Base-by-base conservation (phyloP, 768 basidiomycete genomes). In the Austroboletus eburneus region DNA sequence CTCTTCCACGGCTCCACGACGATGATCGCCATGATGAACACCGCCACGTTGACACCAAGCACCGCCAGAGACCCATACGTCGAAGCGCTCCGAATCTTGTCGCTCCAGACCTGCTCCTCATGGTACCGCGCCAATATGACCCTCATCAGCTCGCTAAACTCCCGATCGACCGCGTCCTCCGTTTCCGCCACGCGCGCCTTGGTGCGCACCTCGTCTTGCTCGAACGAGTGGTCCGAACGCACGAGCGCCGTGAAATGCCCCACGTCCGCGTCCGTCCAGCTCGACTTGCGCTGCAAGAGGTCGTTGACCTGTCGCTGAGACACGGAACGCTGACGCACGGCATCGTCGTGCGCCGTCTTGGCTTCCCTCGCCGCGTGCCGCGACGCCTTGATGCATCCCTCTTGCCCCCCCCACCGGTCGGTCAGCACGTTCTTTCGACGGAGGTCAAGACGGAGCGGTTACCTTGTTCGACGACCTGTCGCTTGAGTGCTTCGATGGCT, bases 21-120 rank as follows among this genome's bases (percentile, higher is more conserved):
- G 13, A 89, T 64, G 54, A 97, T 91, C 9, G 96, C 95, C 50
- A 87, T 69, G 46, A 98, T 67, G 64, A 99, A 99, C 39, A 99
- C 87, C 43, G 88, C 51, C 69, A 98, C 67, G 68, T 99, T 99
- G 51, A 95, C 78, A 12, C 81, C 85, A 20, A 97, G 76, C 44
- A 82, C 94, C 5, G 83, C 84, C 48, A 97, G 71, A 33, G 85
- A 87, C 3, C 92, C 94, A 63, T 97, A 97, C 5, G 96, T 97
- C 51, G 90, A 92, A 22, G 87, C 86, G 56, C 89, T 91, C 29
- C 96, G 82, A 49, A 99, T 96, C 70, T 99, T 99, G 73, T 99
- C 95, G 43, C 90, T 92, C 96, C 96, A 99, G 3, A 97, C 82
- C 65, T 99, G 96, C 64, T 99, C 96, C 69, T 97, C 95, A 70